Conservation (phyloP, 495 filamentous ascomycete genomes). For the Clavariopsis aquatica region DNA sequence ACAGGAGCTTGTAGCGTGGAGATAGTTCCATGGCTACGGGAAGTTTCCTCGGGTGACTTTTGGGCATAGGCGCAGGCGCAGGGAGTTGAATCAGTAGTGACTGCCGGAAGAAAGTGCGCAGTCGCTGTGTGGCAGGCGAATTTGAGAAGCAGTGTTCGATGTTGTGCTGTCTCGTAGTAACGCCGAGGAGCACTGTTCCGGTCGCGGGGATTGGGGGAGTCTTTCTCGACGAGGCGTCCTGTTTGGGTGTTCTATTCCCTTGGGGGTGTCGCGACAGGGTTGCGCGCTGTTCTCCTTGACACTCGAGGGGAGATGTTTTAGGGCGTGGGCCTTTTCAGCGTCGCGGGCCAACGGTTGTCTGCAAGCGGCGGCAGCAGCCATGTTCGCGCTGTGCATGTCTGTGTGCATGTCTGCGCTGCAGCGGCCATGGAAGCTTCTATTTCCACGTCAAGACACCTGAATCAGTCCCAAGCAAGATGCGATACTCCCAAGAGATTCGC, state of each 20-base stretch:
- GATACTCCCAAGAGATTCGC: neutral
- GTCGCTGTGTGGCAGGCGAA: neutral
- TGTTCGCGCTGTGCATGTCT: neutral
- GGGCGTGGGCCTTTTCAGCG: neutral
- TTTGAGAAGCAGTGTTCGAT: neutral
- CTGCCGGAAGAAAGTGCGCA: neutral
- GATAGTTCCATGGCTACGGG: neutral
- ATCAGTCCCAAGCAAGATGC: neutral
- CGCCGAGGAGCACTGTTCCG: neutral
- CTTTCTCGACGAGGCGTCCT: too few relatives aligned
- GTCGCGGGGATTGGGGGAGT: too few relatives aligned
- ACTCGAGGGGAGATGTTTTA: too few relatives aligned
- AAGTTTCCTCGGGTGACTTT: neutral
- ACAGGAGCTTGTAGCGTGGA: neutral
- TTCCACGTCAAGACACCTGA: neutral
- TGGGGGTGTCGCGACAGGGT: neutral
- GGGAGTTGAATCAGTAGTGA: neutral
- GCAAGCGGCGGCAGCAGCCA: neutral
- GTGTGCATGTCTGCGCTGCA: neutral
- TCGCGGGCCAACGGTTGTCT: neutral
- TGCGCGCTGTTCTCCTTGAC: neutral
- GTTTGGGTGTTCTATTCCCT: neutral
- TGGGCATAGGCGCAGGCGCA: neutral
- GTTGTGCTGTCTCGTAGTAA: neutral
- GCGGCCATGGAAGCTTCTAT: neutral